Conservation (phyloP, 192 early-diverging fungal species). For the Coemansia sp. region DNA sequence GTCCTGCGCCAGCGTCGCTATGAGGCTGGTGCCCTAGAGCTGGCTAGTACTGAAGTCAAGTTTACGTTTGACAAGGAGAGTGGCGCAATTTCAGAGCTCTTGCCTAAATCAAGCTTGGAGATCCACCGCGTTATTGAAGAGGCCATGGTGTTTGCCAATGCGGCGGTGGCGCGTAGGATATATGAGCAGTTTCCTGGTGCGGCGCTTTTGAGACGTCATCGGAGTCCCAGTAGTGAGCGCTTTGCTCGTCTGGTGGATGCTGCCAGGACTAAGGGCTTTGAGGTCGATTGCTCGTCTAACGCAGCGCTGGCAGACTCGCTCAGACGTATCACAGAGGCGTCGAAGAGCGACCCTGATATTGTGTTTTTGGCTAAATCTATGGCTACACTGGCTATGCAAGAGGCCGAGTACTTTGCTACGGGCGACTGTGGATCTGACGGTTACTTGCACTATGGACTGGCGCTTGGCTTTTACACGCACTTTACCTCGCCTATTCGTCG, state of each 20-base stretch:
- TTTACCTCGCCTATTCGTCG: conserved; percentile 83
- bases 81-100: conserved; percentile 65
- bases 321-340: conserved; percentile 39
- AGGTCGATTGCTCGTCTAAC: conserved; percentile 70
- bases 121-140: conserved; percentile 79
- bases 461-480: conserved; percentile 78
- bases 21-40: conserved; percentile 67
- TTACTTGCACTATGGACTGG: conserved; percentile 76
- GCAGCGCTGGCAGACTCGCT: conserved; percentile 66
- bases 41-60: conserved; percentile 76
- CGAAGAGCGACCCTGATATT: conserved; percentile 59
- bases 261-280: conserved; percentile 62
- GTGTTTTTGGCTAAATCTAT: conserved; percentile 69
- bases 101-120: conserved; percentile 68
- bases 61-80: conserved; percentile 67
- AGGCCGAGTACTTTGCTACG: conserved; percentile 73
- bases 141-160: conserved; percentile 82
- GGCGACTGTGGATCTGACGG: conserved; percentile 50
- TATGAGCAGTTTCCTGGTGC: conserved; percentile 60
- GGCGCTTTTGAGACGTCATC: conserved; percentile 73
- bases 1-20: conserved; percentile 62
- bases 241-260: conserved; percentile 67
- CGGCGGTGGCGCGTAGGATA: conserved; percentile 66
- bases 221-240: conserved; percentile 63
- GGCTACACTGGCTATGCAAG: conserved; percentile 78